phyloP scores from a whole-genome alignment of 208 protist genomes.

The Acanthamoeba castellanii region DNA sequence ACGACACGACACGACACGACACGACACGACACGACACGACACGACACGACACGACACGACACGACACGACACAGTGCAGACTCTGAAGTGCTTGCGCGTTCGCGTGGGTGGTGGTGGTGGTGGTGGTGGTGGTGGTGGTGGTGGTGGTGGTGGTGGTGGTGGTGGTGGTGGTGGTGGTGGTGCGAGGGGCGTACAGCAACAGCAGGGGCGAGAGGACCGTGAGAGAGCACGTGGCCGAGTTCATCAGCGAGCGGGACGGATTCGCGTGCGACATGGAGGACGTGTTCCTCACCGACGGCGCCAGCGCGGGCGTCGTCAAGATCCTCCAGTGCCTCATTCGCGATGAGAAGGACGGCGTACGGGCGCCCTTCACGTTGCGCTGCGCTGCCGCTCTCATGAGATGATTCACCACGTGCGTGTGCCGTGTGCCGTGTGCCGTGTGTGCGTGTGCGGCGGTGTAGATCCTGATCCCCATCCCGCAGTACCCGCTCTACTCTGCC shows the following conservation, averaged over 20 bases:
- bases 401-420: not conserved
- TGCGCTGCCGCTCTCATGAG: not conserved
- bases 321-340: slow-evolving; percentile 77
- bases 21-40: too few relatives aligned
- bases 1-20: too few relatives aligned
- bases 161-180: not conserved
- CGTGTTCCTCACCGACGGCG: slow-evolving; percentile 98
- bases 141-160: too few relatives aligned
- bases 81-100: too few relatives aligned
- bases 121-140: not conserved
- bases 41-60: too few relatives aligned
- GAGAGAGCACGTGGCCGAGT: slow-evolving; percentile 94
- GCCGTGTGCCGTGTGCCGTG: too few relatives aligned
- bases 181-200: slow-evolving; percentile 97
- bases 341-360: slow-evolving; percentile 89
- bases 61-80: too few relatives aligned
- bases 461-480: slow-evolving; percentile 98
- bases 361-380: not conserved
- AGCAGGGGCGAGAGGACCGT: slow-evolving; percentile 93
- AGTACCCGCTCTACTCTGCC: slow-evolving; percentile 99
- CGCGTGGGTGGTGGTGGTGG: too few relatives aligned
- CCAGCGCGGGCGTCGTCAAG: slow-evolving; percentile 93
- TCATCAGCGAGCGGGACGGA: slow-evolving; percentile 96
- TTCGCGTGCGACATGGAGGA: slow-evolving; percentile 87
- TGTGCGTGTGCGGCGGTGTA: not conserved